Evolutionary conservation across 2,329 filamentous ascomycete genomes (phyloP), one percentile per base, ranked within the genome.

Genomic region (Chaetomium strumarium): DNA sequence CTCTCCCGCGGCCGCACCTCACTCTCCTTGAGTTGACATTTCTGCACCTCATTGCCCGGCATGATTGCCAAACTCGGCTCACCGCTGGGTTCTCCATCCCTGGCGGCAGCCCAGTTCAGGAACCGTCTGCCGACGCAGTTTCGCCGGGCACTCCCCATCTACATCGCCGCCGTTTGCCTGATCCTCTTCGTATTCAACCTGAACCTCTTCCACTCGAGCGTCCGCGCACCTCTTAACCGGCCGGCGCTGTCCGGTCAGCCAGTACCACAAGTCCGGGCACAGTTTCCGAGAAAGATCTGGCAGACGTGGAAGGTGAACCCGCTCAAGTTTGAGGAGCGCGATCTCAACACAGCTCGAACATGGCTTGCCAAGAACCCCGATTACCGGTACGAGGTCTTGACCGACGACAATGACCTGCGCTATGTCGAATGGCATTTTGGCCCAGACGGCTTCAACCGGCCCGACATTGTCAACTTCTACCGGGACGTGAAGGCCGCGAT

Each of bases 281-380:
- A 64, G 19, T 88, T 83, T 60, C 85, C 77, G 6, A 75, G 75
- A 51, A 89, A 88, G 68, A 85, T 89, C 59, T 89, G 85, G 85
- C 85, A 89, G 67, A 85, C 81, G 0, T 89, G 85, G 85, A 89
- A 88, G 66, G 78, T 84, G 29, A 78, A 84, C 56, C 81, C 85
- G 2, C 71, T 87, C 33, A 72, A 74, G 2, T 87, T 88, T 62
- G 84, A 86, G 57, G 75, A 82, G 61, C 75, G 80, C 48, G 83
- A 88, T 61, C 70, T 78, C 31, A 68, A 74, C 20, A 74, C 74
- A 0, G 84, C 85, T 10, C 76, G 76, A 58, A 83, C 83, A 1
- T 89, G 85, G 85, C 73, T 79, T 0, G 67, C 70, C 19, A 85
- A 82, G 67, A 88, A 88, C 60, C 84, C 83, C 0, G 74, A 73